Conservation (phyloP, 2,329 filamentous ascomycete genomes). For the Leptographium procerum region DNA sequence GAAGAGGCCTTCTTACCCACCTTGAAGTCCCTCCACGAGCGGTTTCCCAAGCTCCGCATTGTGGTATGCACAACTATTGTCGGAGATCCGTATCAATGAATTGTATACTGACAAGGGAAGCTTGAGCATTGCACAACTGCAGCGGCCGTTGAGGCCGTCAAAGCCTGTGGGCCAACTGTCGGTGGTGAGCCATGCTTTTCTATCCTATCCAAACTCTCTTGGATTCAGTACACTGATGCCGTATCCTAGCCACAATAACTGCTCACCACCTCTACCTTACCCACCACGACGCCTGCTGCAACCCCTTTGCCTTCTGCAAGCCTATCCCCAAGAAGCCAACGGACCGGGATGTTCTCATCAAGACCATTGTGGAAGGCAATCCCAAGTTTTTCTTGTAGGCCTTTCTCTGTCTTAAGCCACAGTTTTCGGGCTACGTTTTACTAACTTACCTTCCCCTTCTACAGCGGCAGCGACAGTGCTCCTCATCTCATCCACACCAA, state of each 20-base stretch:
- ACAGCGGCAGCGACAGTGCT: conserved; percentile 53
- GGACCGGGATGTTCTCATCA: conserved; percentile 61
- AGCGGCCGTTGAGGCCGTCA: conserved; percentile 68
- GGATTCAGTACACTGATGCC: background rate
- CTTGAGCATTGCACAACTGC: conserved; percentile 73
- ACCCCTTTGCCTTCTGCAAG: conserved; percentile 40
- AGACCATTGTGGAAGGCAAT: conserved; percentile 46
- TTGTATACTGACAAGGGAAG: background rate
- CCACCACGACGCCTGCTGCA: conserved; percentile 13
- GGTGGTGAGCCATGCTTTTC: conserved; percentile 27
- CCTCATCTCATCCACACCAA: conserved; percentile 52
- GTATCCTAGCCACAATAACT: conserved; percentile 59
- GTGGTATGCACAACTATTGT: conserved; percentile 28
- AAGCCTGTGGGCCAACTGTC: conserved; percentile 65
- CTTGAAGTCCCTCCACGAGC: conserved; percentile 57
- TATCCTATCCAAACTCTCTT: background rate
- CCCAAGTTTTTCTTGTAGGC: conserved; percentile 52
- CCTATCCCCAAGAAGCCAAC: conserved; percentile 62
- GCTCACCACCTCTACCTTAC: conserved; percentile 70
- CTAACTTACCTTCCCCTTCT: background rate
- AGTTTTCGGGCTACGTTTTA: too few species aligned
- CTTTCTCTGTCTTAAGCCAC: background rate
- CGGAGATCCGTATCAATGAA: too few species aligned
- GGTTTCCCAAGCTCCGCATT: conserved; percentile 62
- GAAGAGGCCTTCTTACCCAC: conserved; percentile 74